Evolutionary conservation across 345 rosid species (phyloP).

Genomic region (Reutealis trisperma): DNA sequence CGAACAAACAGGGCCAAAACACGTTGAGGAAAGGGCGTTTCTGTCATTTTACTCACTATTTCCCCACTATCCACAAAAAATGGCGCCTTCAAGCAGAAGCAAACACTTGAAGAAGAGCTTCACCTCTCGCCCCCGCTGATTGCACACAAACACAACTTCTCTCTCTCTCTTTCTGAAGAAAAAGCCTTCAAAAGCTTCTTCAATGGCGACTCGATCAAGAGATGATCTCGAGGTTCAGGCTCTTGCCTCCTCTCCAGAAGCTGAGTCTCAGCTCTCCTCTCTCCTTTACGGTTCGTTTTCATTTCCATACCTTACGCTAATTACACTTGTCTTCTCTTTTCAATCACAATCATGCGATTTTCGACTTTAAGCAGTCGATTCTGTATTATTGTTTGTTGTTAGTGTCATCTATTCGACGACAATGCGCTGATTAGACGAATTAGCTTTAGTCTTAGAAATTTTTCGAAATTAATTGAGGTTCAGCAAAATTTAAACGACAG

Average conservation of each 20-base stretch:
- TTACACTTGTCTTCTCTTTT: neutral
- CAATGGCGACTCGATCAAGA: constrained; percentile 59
- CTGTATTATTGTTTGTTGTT: neutral
- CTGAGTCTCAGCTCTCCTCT: constrained; percentile 68
- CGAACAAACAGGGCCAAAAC: neutral
- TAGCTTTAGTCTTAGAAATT: neutral
- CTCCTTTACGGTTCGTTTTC: constrained; percentile 58
- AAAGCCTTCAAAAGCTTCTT: constrained; percentile 16
- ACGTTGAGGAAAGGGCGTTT: neutral
- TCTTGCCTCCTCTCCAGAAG: constrained; percentile 30
- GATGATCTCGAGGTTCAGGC: constrained; percentile 36
- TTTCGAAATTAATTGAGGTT: neutral
- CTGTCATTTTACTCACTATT: neutral
- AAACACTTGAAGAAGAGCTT: neutral
- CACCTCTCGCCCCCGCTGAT: neutral
- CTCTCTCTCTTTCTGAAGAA: neutral
- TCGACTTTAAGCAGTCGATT: neutral
- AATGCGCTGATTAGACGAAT: neutral
- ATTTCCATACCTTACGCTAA: neutral
- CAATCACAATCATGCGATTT: neutral
- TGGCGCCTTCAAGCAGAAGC: neutral
- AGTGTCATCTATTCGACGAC: neutral
- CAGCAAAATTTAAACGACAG: neutral
- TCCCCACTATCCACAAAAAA: neutral
- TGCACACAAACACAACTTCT: neutral